A percentile compares a stretch with the other conserved stretches of the same genome.
These are phyloP conservation scores for Pseudogymnoascus sp. DNA, from an alignment of 2,329 filamentous ascomycete species.

Conservation along the genomic window DNA sequence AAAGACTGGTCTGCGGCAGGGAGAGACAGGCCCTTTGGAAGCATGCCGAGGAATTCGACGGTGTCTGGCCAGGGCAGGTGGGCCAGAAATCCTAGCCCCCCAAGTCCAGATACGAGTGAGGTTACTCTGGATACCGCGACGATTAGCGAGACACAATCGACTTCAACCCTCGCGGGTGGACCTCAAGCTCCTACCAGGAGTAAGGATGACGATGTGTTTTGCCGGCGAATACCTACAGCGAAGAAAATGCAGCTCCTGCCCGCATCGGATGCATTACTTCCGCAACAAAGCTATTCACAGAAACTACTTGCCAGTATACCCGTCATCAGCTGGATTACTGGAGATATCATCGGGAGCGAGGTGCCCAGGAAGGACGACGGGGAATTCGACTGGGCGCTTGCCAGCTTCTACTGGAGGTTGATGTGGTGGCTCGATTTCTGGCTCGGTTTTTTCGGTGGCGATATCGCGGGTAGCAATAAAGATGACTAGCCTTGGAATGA, in stretches of 20 bases:
- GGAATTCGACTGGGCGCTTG: slow-evolving; percentile 65
- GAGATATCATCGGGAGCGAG: slow-evolving; percentile 62
- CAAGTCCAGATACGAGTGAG: not conserved
- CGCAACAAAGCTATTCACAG: slow-evolving; percentile 56
- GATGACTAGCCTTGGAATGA: slow-evolving; percentile 38
- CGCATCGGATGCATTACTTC: slow-evolving; percentile 61
- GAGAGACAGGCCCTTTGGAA: not conserved
- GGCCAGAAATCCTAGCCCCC: not conserved
- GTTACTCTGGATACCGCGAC: slow-evolving; percentile 51
- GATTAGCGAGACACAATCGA: slow-evolving; percentile 25
- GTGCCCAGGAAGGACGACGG: slow-evolving; percentile 65
- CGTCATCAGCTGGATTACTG: slow-evolving; percentile 63
- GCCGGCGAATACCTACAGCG: slow-evolving; percentile 57
- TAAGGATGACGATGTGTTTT: slow-evolving; percentile 39
- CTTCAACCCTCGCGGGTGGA: slow-evolving; percentile 22
- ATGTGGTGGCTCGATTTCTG: slow-evolving; percentile 54
- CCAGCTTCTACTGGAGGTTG: slow-evolving; percentile 59
- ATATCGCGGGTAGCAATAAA: slow-evolving; percentile 48
- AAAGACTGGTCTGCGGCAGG: slow-evolving; percentile 1
- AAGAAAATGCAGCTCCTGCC: slow-evolving; percentile 56
- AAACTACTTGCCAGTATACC: slow-evolving; percentile 57
- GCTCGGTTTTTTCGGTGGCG: slow-evolving; percentile 50
- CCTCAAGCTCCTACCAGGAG: slow-evolving; percentile 11
- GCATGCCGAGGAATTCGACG: slow-evolving; percentile 1
- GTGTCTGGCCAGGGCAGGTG: not conserved